Conservation (phyloP, 2,329 filamentous ascomycete genomes). For the Fusarium nematophilum region DNA sequence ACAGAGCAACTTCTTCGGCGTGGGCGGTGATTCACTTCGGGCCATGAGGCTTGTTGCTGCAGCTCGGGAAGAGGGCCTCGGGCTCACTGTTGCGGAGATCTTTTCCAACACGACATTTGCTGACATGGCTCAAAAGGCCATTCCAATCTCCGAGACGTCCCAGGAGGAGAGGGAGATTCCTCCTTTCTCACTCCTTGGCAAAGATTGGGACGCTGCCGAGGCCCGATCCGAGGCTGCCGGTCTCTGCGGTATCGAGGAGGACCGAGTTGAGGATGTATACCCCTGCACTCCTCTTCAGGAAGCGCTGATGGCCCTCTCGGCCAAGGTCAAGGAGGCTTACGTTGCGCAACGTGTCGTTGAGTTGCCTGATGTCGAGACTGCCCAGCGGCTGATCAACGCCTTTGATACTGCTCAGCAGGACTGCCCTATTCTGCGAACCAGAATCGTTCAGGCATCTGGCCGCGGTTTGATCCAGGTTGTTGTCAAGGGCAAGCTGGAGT, state of each 20-base stretch:
- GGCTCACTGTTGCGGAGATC: conserved; percentile 58
- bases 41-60: conserved; percentile 62
- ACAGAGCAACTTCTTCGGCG: conserved; percentile 58
- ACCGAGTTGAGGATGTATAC: conserved; percentile 61
- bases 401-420: conserved; percentile 54
- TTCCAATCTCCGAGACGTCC: conserved; percentile 35
- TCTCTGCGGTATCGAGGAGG: conserved; percentile 52
- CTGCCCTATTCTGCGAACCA: conserved; percentile 59
- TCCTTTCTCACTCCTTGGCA: conserved; percentile 55
- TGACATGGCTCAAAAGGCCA: conserved; percentile 54
- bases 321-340: conserved; percentile 63
- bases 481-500: conserved; percentile 53
- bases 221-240: conserved; percentile 53
- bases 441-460: conserved; percentile 59
- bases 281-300: conserved; percentile 67
- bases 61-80: conserved; percentile 52
- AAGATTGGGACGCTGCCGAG: conserved; percentile 47
- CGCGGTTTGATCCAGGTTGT: conserved; percentile 61
- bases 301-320: conserved; percentile 64
- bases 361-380: conserved; percentile 51
- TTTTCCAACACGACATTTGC: conserved; percentile 58
- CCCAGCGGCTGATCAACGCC: conserved; percentile 54
- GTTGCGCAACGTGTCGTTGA: conserved; percentile 62
- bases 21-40: conserved; percentile 63
- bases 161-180: conserved; percentile 43